Base-by-base conservation (phyloP, 345 rosid species). In the Gossypium longicalyx region DNA sequence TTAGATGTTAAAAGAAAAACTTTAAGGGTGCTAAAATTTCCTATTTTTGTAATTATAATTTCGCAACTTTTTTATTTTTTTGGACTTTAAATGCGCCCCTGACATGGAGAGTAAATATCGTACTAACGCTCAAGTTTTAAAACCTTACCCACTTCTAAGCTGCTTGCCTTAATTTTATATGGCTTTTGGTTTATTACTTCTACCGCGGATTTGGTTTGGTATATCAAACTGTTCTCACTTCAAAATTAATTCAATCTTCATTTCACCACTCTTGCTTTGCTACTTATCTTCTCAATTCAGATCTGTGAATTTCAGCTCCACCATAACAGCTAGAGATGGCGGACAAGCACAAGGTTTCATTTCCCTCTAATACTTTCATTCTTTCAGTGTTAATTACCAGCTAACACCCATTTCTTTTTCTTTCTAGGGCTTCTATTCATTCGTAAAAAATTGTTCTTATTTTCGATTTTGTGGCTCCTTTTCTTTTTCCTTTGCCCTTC, bases 261-360 rank as follows among this genome's bases (percentile, higher is more conserved):
- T 16, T 70, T n/a, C 17, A 4, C 11, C 25, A 7, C 44, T 68
- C 58, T 68, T 17, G 48, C 61, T 43, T 34, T 9, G 29, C 38
- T 4, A 4, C 38, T 34, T 34, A 34, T 34, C 59, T 9, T 53
- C 12, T 9, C 61, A 19, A 11, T 52, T 67, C 38, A 34, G 38
- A 34, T 83, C 82, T 64, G 76, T 61, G 68, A n/a, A 13, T 20
- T 58, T 23, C 63, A 25, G 17, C 2, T 19, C 60, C 73, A 29
- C 52, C 59, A 77, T 73, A 56, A 56, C 60, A 20, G 51, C 13
- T 12, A 47, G 13, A 20, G 27, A 83, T 83, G 86, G 68, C 73
- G 10, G 82, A 78, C 80, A 81, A 62, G 29, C 16, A 22, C 13
- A 83, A 62, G 67, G 67, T 72, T 23, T 60, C 16, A 9, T 34